These are phyloP conservation scores for Prinsepia uniflora DNA, from an alignment of 306 rosid species.

Conservation along the genomic window DNA sequence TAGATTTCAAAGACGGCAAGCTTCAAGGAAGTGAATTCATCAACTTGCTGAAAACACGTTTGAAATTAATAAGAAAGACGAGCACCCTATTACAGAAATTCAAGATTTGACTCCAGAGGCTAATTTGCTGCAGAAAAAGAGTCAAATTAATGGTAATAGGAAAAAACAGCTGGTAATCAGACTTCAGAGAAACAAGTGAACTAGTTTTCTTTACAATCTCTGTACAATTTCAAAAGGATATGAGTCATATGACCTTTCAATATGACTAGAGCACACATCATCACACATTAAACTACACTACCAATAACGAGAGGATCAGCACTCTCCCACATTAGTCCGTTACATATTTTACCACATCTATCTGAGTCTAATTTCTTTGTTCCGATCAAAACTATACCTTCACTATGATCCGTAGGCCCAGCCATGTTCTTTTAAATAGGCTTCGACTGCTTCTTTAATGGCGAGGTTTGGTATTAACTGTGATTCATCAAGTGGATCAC, in stretches of 20 bases:
- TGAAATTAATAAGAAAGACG: no score
- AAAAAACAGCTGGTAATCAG: no score
- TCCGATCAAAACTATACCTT: conserved; percentile 9
- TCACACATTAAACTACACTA: neutral
- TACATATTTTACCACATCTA: neutral
- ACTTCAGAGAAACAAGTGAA: neutral
- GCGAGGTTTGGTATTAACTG: conserved; percentile 70
- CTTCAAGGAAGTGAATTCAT: no score
- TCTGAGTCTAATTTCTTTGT: neutral
- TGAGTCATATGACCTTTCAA: no score
- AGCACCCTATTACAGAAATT: no score
- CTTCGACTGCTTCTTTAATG: conserved; percentile 78
- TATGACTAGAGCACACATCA: conserved; percentile 13
- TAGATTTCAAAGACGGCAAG: no score
- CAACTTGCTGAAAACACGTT: no score
- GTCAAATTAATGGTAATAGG: no score
- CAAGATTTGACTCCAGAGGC: no score
- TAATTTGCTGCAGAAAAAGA: no score
- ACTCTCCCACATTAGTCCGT: neutral
- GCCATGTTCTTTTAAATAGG: conserved; percentile 68
- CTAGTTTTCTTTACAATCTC: conserved; percentile 3
- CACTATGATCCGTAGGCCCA: conserved; percentile 79
- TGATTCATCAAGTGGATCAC: conserved; percentile 54
- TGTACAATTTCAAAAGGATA: conserved; percentile 21
- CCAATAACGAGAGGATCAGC: neutral